Conservation (phyloP, 2,329 filamentous ascomycete genomes). For the Neofusicoccum umdonicola region DNA sequence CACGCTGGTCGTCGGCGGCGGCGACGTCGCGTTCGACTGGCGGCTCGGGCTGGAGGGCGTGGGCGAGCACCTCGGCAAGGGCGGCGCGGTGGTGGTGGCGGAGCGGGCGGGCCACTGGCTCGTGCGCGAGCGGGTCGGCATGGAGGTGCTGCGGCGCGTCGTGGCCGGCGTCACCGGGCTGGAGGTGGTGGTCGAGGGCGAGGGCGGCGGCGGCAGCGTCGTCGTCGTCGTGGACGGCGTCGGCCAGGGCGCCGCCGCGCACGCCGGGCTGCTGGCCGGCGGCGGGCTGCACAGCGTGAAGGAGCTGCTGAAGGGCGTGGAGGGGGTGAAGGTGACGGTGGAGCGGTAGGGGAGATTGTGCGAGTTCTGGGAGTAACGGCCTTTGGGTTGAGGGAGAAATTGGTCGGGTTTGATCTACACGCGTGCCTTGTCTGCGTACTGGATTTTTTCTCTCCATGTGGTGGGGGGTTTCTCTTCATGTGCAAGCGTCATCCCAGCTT, state of each 20-base stretch:
- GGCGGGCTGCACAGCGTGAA: background rate
- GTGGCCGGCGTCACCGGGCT: conserved; percentile 31
- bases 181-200: conserved; percentile 20
- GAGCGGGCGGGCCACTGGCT: conserved; percentile 55
- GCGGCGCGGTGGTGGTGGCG: conserved; percentile 49
- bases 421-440: too few species aligned
- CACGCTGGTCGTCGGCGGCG: too few species aligned
- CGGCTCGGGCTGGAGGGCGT: conserved; percentile 53
- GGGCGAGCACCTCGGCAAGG: conserved; percentile 50
- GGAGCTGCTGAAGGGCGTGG: conserved; percentile 23
- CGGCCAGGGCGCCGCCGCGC: background rate
- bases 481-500: too few species aligned
- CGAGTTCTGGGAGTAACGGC: too few species aligned
- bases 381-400: too few species aligned
- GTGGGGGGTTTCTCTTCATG: too few species aligned
- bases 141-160: conserved; percentile 42
- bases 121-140: conserved; percentile 47
- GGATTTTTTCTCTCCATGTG: too few species aligned
- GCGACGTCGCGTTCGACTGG: conserved; percentile 52
- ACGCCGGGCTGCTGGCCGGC: background rate
- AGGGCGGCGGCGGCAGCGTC: background rate
- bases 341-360: conserved; percentile 19
- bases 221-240: background rate
- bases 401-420: too few species aligned
- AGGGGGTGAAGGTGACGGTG: conserved; percentile 20